phyloP scores from a whole-genome alignment of 352 stramenopile species.

The Pelagophyceae sp. region DNA sequence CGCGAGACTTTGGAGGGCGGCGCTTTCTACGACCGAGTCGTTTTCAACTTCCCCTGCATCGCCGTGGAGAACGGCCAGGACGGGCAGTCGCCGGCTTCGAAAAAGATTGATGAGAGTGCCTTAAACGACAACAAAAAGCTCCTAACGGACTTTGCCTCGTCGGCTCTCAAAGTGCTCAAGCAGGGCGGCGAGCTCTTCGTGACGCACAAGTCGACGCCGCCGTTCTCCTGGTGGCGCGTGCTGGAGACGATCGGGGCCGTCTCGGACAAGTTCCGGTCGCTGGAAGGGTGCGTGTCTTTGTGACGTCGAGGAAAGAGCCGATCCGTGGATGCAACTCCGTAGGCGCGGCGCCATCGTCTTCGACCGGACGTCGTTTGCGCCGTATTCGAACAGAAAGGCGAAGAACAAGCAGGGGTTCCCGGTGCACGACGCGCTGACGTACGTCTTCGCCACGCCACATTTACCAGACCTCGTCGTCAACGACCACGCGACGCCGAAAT shows the following conservation, averaged over 20 bases:
- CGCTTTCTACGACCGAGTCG: conserved; percentile 70
- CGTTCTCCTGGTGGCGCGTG: conserved; percentile 74
- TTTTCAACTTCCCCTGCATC: conserved; percentile 93
- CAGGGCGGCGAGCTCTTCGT: conserved; percentile 75
- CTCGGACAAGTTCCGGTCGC: no score
- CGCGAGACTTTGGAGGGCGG: conserved; percentile 51
- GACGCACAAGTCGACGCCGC: conserved; percentile 87
- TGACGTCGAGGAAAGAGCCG: conserved; percentile 22
- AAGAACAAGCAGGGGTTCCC: conserved; percentile 86
- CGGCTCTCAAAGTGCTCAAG: conserved; percentile 29
- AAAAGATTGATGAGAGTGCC: conserved; percentile 42
- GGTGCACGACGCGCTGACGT: conserved; percentile 87
- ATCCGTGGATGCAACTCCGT: conserved; percentile 38
- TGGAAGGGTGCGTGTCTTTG: no score
- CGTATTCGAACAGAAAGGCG: conserved; percentile 90
- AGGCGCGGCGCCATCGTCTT: conserved; percentile 73
- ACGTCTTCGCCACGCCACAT: conserved; percentile 58
- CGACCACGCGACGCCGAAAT: not conserved
- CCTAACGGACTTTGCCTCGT: conserved; percentile 71
- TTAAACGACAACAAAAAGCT: conserved; percentile 88
- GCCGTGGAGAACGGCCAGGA: conserved; percentile 74
- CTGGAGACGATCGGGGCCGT: conserved; percentile 32
- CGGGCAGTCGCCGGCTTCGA: conserved; percentile 67
- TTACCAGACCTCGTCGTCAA: not conserved
- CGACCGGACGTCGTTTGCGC: conserved; percentile 75